These are phyloP conservation scores for Scalesia atractyloides DNA, from an alignment of 129 eudicot species.

Conservation along the genomic window DNA sequence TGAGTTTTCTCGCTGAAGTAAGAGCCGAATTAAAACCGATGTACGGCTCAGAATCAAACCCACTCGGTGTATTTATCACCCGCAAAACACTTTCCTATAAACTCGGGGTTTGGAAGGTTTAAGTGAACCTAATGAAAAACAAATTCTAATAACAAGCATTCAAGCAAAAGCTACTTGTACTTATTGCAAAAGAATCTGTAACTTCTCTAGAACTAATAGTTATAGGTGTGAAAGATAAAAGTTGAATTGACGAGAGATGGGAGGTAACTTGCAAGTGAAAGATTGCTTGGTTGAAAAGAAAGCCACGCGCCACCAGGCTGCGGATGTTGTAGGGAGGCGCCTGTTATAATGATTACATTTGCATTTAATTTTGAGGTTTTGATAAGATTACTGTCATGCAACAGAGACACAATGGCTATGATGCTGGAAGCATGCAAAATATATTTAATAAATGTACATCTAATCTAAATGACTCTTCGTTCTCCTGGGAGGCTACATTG, in stretches of 20 bases:
- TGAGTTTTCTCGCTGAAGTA: too few relatives aligned
- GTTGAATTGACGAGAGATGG: conserved; percentile 30
- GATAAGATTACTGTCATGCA: conserved; percentile 5
- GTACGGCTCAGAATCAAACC: too few relatives aligned
- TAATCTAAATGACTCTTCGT: neutral
- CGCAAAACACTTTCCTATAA: too few relatives aligned
- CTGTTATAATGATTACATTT: conserved; percentile 9
- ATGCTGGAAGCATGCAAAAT: conserved; percentile 7
- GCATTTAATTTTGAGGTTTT: conserved; percentile 19
- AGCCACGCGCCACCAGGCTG: conserved; percentile 24
- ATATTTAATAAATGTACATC: neutral
- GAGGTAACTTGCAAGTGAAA: conserved; percentile 24
- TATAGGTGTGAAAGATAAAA: conserved; percentile 1
- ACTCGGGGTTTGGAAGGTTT: too few relatives aligned
- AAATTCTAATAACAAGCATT: neutral
- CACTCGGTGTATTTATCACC: too few relatives aligned
- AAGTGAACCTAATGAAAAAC: too few relatives aligned
- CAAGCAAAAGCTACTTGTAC: neutral
- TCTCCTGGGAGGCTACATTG: neutral
- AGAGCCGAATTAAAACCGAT: too few relatives aligned
- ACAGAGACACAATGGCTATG: neutral
- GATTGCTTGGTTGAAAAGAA: conserved; percentile 18
- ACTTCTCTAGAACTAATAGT: neutral
- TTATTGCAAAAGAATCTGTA: neutral
- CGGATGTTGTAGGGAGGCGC: neutral